Conservation (phyloP, 345 rosid species). For the Corchorus capsularis region DNA sequence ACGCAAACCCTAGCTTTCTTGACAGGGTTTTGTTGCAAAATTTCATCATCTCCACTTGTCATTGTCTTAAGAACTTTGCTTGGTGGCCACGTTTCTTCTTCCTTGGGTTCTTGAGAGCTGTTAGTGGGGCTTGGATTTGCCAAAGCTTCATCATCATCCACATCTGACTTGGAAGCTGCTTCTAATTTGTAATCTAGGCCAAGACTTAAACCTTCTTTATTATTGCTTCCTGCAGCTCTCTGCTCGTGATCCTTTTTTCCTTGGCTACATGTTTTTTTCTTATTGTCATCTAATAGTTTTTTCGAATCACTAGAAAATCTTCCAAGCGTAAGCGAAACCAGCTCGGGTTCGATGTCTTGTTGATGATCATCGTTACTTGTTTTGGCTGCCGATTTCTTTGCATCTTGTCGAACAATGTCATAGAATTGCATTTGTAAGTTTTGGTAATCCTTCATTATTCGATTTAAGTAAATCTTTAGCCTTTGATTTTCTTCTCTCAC, state of each 20-base stretch:
- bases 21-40: slow-evolving; percentile 52
- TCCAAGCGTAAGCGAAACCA: slow-evolving; percentile 79
- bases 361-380: background rate
- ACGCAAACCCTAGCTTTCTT: slow-evolving; percentile 95
- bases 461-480: slow-evolving; percentile 53
- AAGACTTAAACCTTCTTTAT: slow-evolving; percentile 37
- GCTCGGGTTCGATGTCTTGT: slow-evolving; percentile 40
- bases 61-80: slow-evolving; percentile 37
- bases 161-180: slow-evolving; percentile 26
- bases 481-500: slow-evolving; percentile 78
- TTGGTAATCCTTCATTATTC: slow-evolving; percentile 63
- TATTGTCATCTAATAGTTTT: slow-evolving; percentile 27
- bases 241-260: slow-evolving; percentile 21
- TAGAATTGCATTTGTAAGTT: slow-evolving; percentile 58
- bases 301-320: slow-evolving; percentile 40
- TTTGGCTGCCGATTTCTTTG: slow-evolving; percentile 22
- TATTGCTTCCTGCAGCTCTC: slow-evolving; percentile 14
- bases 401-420: slow-evolving; percentile 43
- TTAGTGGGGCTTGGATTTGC: slow-evolving; percentile 35
- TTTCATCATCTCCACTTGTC: slow-evolving; percentile 51
- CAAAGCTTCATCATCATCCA: slow-evolving; percentile 30
- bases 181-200: slow-evolving; percentile 64
- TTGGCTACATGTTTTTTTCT: slow-evolving; percentile 23
- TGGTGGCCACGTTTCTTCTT: slow-evolving; percentile 46
- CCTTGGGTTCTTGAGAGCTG: slow-evolving; percentile 45